Evolutionary conservation across 495 filamentous ascomycete species (phyloP), one percentile per base, ranked within the genome.

Genomic region (Xylaria longipes): DNA sequence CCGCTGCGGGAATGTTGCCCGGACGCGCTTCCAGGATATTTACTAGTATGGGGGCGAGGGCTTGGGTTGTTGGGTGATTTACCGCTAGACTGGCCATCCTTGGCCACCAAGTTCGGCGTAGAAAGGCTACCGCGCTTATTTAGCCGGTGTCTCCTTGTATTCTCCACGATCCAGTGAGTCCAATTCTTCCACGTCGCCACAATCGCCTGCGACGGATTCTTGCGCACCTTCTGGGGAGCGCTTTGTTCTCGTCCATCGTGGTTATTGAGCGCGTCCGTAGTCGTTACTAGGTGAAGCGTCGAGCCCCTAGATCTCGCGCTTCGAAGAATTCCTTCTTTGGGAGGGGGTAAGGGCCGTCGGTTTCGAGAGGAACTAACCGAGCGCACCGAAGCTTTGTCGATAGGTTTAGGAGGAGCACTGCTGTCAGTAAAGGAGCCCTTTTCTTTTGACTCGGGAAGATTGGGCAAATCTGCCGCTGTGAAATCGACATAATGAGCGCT

Each of bases 281-380:
- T 91, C 14, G 92, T 90, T 60, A 94, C 92, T 22, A 94, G 88
- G 76, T 96, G 93, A 27, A 97, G 85, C 70, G 91, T 93, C 75
- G 93, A 97, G 33, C 91, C 90, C 57, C 92, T 83, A 43, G 91
- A 92, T 68, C 89, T 84, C 67, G 90, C 87, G 64, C 87, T 87
- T 76, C 87, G 81, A 37, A 88, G 65, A 14, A 85, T 80, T 9
- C 87, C 85, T 75, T 97, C 94, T 79, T 97, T 97, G 2, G 94
- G 94, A 62, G 94, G 94, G 15, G 91, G 93, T 61, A 91, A 82
- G n/a, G 94, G 94, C 48, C 91, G 88, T 54, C 87, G 81, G 58
- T 87, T 87, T 70, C 89, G 84, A 56, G 91, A 91, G 3, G 93
- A 93, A 71, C 89, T 91, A 33, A 84, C 85, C 25, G 91, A 93